Evolutionary conservation across 345 rosid species (phyloP).

Genomic region (Salix exigua): DNA sequence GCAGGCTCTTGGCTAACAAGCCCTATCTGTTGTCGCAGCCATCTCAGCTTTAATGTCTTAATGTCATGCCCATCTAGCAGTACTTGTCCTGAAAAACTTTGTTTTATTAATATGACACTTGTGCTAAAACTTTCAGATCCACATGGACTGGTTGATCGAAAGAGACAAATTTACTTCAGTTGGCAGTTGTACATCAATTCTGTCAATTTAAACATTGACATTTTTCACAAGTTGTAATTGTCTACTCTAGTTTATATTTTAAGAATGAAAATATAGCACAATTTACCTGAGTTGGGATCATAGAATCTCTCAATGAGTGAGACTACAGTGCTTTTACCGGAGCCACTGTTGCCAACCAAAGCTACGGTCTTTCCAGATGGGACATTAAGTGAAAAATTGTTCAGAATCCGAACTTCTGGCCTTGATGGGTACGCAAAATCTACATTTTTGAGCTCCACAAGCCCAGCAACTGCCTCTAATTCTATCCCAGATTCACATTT

Average conservation of each 20-base stretch:
- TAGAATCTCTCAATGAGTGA: conserved; percentile 94
- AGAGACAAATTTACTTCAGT: conserved; percentile 14
- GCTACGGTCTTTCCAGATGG: conserved; percentile 96
- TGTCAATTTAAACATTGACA: conserved; percentile 7
- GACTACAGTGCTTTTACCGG: conserved; percentile 95
- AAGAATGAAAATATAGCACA: background rate
- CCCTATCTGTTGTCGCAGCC: conserved; percentile 96
- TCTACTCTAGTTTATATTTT: background rate
- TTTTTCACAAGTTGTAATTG: background rate
- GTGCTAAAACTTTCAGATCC: background rate
- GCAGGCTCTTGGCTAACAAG: conserved; percentile 99
- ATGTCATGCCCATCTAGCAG: conserved; percentile 82
- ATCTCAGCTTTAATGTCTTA: conserved; percentile 71
- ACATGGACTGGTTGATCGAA: conserved; percentile 7
- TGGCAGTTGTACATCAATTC: conserved; percentile 7
- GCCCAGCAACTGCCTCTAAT: conserved; percentile 66
- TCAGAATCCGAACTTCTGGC: conserved; percentile 69
- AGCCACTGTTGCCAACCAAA: conserved; percentile 96
- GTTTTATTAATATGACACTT: background rate
- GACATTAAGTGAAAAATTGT: conserved; percentile 70
- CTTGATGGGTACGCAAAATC: conserved; percentile 91
- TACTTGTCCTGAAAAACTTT: conserved; percentile 63
- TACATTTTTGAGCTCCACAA: conserved; percentile 70
- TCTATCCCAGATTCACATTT: conserved; percentile 63
- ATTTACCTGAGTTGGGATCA: conserved; percentile 79